phyloP scores from a whole-genome alignment of 768 basidiomycete species.

The Lactarius evosmus region DNA sequence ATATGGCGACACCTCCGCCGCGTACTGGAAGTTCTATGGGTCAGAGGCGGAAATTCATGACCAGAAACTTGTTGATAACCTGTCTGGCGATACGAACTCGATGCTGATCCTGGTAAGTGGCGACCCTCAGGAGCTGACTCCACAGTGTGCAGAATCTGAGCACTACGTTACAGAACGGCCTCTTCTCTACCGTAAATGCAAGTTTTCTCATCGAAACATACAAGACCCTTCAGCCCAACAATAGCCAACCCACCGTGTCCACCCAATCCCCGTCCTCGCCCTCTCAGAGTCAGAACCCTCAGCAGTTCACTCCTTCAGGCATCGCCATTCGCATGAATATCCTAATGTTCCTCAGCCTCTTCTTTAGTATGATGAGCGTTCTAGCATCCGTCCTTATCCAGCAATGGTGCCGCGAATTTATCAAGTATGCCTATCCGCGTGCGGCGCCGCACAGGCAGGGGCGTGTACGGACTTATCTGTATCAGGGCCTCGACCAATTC shows the following conservation, averaged over 20 bases:
- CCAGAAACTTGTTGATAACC: conserved; percentile 14
- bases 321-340: conserved; percentile 17
- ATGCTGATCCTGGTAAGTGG: conserved; percentile 24
- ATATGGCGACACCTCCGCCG: conserved; percentile 2
- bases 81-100: conserved; percentile 20
- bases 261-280: neutral
- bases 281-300: neutral
- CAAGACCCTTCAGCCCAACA: conserved; percentile 14
- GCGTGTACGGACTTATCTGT: conserved; percentile 10
- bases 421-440: conserved; percentile 2
- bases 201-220: conserved; percentile 26
- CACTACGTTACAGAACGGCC: neutral
- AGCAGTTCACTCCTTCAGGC: too few relatives aligned
- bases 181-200: conserved; percentile 20
- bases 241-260: neutral
- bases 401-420: conserved; percentile 21
- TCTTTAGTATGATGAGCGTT: conserved; percentile 15
- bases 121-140: too few relatives aligned
- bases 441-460: conserved; percentile 9
- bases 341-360: conserved; percentile 21
- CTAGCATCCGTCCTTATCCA: conserved; percentile 17
- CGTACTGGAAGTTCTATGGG: conserved; percentile 18
- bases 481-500: neutral
- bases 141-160: neutral
- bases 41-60: conserved; percentile 23